Evolutionary conservation across 179 eudicot species (phyloP).

Genomic region (Patellifolia procumbens): DNA sequence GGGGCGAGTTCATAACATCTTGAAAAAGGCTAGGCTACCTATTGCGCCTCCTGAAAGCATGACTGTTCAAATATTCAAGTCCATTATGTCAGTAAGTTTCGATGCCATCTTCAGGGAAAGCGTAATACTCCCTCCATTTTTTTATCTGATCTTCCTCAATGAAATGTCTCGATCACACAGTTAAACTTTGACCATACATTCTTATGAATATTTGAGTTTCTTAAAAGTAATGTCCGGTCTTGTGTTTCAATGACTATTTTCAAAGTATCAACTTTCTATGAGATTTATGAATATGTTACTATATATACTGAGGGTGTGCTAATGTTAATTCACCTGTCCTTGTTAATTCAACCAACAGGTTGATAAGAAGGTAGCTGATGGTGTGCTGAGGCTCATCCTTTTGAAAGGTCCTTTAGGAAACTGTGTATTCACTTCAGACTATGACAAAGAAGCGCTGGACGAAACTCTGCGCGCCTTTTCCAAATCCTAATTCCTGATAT

Average conservation of each 20-base stretch:
- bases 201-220: too few species aligned
- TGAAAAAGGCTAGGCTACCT: slow-evolving; percentile 76
- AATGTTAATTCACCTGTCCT: too few species aligned
- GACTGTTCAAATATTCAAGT: slow-evolving; percentile 94
- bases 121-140: too few species aligned
- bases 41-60: slow-evolving; percentile 69
- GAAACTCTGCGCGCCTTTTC: slow-evolving; percentile 82
- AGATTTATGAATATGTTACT: too few species aligned
- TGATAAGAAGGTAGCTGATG: slow-evolving; percentile 98
- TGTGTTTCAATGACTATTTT: too few species aligned
- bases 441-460: slow-evolving; percentile 71
- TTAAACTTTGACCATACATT: too few species aligned
- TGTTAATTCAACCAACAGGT: slow-evolving; percentile 49
- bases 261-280: too few species aligned
- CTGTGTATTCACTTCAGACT: slow-evolving; percentile 91
- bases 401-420: slow-evolving; percentile 87
- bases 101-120: not conserved
- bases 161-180: too few species aligned
- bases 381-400: slow-evolving; percentile 89
- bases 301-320: too few species aligned
- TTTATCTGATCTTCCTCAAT: too few species aligned
- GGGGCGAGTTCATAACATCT: slow-evolving; percentile 56
- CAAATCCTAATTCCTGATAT: slow-evolving; percentile 50
- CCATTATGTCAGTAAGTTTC: slow-evolving; percentile 89
- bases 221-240: too few species aligned